Evolutionary conservation across 768 basidiomycete genomes (phyloP), one percentile per base, ranked within the genome.

Genomic region (Symmetrospora coprosmae): DNA sequence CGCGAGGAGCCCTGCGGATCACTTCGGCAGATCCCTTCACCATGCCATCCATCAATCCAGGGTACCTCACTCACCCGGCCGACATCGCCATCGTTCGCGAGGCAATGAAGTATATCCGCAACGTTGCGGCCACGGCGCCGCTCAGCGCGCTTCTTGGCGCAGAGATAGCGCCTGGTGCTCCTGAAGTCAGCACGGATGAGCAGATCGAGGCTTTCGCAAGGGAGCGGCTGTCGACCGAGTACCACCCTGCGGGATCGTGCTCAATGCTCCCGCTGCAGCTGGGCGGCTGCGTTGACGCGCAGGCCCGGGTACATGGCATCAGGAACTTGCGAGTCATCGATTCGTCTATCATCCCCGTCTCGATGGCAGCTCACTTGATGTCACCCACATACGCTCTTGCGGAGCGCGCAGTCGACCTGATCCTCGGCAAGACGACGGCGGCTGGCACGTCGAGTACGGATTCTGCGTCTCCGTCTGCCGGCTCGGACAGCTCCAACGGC

Each of bases 1-100:
- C 79, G 35, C 77, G 80, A 50, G 84, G 84, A 17, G 76, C 75
- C 4, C 67, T 85, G 28, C 78, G 78, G 60, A 81, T 85, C 73
- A 81, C 76, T 67, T 78, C 79, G 3, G 73, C 76, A 16, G 77
- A 79, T 59, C 73, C 80, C 1, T 86, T 85, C 71, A 78, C 79
- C 60, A 66, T 73, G 23, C 80, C 81, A 0, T 51, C 72, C 28
- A 79, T 82, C 66, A 74, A 82, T 64, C 78, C 79, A 2, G 74
- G 74, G 45, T 75, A 77, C 68, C 71, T 78, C 23, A 68, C 62
- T 37, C 63, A 66, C 48, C 69, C 71, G 1, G 67, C 65, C 55
- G 75, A 75, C 61, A 40, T 71, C 34, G 59, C 55, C 37, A 66
- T 72, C 35, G 62, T 74, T 45, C 63, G 67, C 45, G 48, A 68